phyloP scores from a whole-genome alignment of 257 asterid genomes.

The Scutellaria galericulata region DNA sequence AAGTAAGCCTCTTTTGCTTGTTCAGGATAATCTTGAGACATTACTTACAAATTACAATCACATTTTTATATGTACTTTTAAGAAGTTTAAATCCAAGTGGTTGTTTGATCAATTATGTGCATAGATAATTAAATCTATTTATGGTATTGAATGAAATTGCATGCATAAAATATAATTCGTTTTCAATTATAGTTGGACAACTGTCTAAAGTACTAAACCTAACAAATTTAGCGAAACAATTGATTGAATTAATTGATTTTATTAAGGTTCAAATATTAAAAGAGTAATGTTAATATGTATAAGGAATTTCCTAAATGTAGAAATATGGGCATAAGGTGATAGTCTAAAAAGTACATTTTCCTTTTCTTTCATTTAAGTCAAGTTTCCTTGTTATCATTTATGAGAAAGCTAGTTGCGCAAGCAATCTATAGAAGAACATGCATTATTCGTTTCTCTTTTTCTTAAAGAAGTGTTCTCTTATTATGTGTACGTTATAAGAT shows the following conservation, averaged over 20 bases:
- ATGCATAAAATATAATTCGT: no score
- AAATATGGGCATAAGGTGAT: neutral
- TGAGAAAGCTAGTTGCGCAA: neutral
- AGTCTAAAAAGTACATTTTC: neutral
- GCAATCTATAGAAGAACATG: slow-evolving; percentile 10
- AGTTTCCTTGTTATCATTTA: slow-evolving; percentile 24
- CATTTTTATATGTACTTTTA: no score
- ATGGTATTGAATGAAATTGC: no score
- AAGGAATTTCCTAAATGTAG: no score
- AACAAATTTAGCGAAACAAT: no score
- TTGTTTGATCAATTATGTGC: neutral
- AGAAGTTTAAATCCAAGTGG: neutral
- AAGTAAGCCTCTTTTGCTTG: slow-evolving; percentile 39
- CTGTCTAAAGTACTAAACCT: no score
- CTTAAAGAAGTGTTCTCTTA: neutral
- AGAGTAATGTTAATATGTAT: no score
- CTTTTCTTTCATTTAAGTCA: slow-evolving; percentile 31
- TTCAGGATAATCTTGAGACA: slow-evolving; percentile 3
- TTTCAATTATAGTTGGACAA: no score
- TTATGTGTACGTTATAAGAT: slow-evolving; percentile 9
- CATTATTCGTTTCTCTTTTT: slow-evolving; percentile 11
- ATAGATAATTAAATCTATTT: neutral
- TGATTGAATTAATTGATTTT: no score
- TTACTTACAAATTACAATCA: neutral
- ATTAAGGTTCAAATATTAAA: no score